Base-by-base conservation (phyloP, 371 early-diverging fungal species). In the Rhizopus stolonifer region DNA sequence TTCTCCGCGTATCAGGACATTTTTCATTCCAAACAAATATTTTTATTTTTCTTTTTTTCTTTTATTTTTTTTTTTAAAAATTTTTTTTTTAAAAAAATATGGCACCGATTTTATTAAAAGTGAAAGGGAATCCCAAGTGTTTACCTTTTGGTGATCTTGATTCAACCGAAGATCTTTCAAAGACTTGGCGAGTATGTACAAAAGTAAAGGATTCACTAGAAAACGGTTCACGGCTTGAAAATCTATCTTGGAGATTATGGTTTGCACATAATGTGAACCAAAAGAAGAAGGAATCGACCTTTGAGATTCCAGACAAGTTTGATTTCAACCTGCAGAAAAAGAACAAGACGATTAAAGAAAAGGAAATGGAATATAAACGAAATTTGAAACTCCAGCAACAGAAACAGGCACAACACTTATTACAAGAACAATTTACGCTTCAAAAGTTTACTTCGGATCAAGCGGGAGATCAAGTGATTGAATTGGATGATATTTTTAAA, bases 221-320 rank as follows among this genome's bases (percentile, higher is more conserved):
- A 55, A 87, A 92, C 61, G 94, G 92, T 11, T 81, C 83, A 29
- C 73, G 94, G 26, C 66, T 92, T 31, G 94, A 93, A 64, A 93
- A 93, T 62, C 72, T 93, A 60, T 85, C 89, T 2, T 93, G 94
- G 94, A 71, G 94, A 24, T 68, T 92, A 42, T 89, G 91, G 91
- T 85, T 87, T 60, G 76, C 90, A 61, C 87, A 87, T 46, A 79
- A 89, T 53, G 64, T 77, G 13, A 74, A 81, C 15, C 73, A 57
- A n/a, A 39, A 52, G 10, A 60, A 54, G 34, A 61, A 49, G 19
- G 47, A 31, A 18, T 31, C 50, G 31, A 39, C 51, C 11, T 61
- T 61, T 39, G 56, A 52, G 44, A 44, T 61, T 11, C 62, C 62
- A 17, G 62, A 61, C 8, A 31, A 62, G 55, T 63, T 57, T 31